These are phyloP conservation scores for Chrysophaeum taylorii DNA, from an alignment of 352 stramenopile species.

Conservation along the genomic window DNA sequence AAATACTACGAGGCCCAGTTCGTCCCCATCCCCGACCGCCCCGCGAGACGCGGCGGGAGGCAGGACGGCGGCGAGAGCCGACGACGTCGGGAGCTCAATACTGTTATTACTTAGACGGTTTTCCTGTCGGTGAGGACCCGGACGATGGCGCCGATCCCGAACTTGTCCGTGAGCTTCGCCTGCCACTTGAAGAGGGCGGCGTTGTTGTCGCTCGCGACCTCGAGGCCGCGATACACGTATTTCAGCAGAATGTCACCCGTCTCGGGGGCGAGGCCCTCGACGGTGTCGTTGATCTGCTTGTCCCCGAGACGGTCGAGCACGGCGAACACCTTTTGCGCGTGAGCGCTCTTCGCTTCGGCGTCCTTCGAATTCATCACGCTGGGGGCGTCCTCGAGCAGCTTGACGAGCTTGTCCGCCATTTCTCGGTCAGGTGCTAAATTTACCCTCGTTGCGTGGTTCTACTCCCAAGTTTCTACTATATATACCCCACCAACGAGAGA, in stretches of 20 bases:
- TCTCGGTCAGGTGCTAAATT: too few species aligned
- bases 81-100: too few species aligned
- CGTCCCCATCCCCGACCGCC: too few species aligned
- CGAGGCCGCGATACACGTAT: constrained; percentile 67
- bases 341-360: not conserved
- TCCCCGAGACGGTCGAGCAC: constrained; percentile 21
- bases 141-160: constrained; percentile 69
- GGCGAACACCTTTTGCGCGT: constrained; percentile 23
- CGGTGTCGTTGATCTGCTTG: constrained; percentile 25
- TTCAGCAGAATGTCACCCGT: constrained; percentile 71
- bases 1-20: too few species aligned
- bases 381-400: too few species aligned
- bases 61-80: too few species aligned
- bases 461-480: too few species aligned
- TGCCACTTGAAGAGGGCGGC: constrained; percentile 70
- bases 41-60: too few species aligned
- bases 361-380: too few species aligned
- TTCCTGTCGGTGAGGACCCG: constrained; percentile 70
- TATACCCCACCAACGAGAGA: too few species aligned
- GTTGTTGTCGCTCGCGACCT: constrained; percentile 44
- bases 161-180: constrained; percentile 64
- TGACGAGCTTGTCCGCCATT: too few species aligned
- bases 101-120: constrained; percentile 64
- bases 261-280: constrained; percentile 55
- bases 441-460: too few species aligned